Evolutionary conservation across 1,284 basidiomycete genomes (phyloP).

Genomic region (Meripilus lineatus): DNA sequence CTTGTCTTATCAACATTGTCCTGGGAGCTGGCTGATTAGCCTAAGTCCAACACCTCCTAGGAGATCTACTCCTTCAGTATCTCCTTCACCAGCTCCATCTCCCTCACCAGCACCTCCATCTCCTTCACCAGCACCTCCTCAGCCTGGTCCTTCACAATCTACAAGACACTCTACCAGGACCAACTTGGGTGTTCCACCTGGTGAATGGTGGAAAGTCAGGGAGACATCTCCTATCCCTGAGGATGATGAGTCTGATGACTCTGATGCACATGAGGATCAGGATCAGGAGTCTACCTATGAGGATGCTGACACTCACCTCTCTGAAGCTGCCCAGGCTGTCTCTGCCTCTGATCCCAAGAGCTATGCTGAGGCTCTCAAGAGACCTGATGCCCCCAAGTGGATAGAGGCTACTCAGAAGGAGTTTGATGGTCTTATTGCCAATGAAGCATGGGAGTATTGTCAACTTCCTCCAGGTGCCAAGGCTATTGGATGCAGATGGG

Average conservation of each 20-base stretch:
- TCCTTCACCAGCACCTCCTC: conserved; percentile 13
- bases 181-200: neutral
- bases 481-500: conserved; percentile 23
- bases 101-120: conserved; percentile 17
- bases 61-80: conserved; percentile 17
- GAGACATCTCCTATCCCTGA: neutral
- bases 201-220: neutral
- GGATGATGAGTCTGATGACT: neutral
- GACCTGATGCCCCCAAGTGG: conserved; percentile 1
- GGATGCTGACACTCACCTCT: too few species aligned
- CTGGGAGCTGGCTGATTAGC: too few species aligned
- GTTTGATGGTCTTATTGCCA: conserved; percentile 2
- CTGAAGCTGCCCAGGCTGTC: too few species aligned
- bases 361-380: neutral
- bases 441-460: conserved; percentile 5
- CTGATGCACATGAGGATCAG: neutral
- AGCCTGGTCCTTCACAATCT: conserved; percentile 1
- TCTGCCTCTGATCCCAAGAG: neutral
- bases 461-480: conserved; percentile 6
- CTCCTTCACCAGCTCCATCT: conserved; percentile 21
- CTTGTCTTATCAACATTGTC: too few species aligned
- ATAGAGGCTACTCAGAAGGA: neutral
- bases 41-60: conserved; percentile 13
- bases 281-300: too few species aligned
- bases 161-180: neutral